phyloP scores from a whole-genome alignment of 352 stramenopile genomes.

The Globisporangium nagaii region DNA sequence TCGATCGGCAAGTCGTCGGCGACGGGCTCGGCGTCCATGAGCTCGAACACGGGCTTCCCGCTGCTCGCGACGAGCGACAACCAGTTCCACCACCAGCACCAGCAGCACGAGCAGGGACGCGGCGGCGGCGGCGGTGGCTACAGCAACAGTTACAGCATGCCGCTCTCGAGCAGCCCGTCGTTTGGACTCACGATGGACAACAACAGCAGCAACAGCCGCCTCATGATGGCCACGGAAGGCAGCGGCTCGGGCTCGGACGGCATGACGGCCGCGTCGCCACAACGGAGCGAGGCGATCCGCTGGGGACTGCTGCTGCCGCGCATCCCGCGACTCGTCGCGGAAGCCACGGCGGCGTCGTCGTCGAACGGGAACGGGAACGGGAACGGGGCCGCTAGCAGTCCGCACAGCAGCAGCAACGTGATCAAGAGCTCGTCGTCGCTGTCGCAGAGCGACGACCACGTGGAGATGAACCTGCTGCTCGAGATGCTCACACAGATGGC shows the following conservation, averaged over 20 bases:
- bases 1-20: conserved; percentile 32
- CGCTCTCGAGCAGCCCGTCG: conserved; percentile 1
- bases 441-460: neutral
- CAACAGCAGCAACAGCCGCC: neutral
- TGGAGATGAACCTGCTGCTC: conserved; percentile 25
- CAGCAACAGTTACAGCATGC: conserved; percentile 1
- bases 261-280: neutral
- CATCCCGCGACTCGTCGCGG: conserved; percentile 39
- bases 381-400: neutral
- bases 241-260: conserved; percentile 1
- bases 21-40: neutral
- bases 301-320: conserved; percentile 28
- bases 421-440: neutral
- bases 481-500: conserved; percentile 58
- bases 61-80: conserved; percentile 14
- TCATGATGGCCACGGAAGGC: neutral
- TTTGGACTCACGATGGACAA: neutral
- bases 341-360: conserved; percentile 21
- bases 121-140: neutral
- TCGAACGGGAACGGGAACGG: neutral
- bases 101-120: conserved; percentile 3
- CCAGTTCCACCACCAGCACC: conserved; percentile 8
- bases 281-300: conserved; percentile 13
- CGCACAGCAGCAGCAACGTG: neutral
- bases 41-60: neutral